Base-by-base conservation (phyloP, 345 rosid genomes). In the Pistacia atlantica region DNA sequence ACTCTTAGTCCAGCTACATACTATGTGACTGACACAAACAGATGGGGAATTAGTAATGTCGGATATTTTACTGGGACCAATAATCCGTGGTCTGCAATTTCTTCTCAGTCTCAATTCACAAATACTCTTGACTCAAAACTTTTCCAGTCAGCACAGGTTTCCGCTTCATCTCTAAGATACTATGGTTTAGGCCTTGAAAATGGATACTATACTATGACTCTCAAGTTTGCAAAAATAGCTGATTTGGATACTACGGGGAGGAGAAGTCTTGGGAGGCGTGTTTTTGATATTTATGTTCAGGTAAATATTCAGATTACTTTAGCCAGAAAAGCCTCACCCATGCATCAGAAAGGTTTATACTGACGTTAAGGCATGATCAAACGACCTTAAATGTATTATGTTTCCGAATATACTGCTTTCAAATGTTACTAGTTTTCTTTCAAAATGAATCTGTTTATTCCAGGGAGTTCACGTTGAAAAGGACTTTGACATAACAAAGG, bases 161-260 rank as follows among this genome's bases (percentile, higher is more conserved):
- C 97, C 60, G 86, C 92, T 74, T 85, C 90, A 12, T 90, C 97
- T 14, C 75, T 92, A 67, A 87, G 93, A 80, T 90, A 90, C 80
- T 92, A 85, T 56, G 94, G 94, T 14, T 75, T 92, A 79, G 94
- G 97, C 49, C 93, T 92, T n/a, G 75, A 92, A 85, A 90, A 89
- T 87, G 97, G 93, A 33, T 86, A 87, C 84, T 92, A 92, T 75
- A 88, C 74, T 49, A 82, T 88, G 58, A 75, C 46, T 56, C 87
- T 89, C 56, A 82, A 78, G 68, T 89, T 89, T 83, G 83, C 87
- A n/a, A 90, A 89, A 78, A 75, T 37, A 25, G 65, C 38, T 25
- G 81, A 85, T 52, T 20, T 2, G 35, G 75, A 76, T 51, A 66
- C 79, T 16, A 73, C 20, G 5, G 61, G 25, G 25, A 22, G 90